Evolutionary conservation across 345 rosid species (phyloP).

Genomic region (Eucalyptus paniculata): DNA sequence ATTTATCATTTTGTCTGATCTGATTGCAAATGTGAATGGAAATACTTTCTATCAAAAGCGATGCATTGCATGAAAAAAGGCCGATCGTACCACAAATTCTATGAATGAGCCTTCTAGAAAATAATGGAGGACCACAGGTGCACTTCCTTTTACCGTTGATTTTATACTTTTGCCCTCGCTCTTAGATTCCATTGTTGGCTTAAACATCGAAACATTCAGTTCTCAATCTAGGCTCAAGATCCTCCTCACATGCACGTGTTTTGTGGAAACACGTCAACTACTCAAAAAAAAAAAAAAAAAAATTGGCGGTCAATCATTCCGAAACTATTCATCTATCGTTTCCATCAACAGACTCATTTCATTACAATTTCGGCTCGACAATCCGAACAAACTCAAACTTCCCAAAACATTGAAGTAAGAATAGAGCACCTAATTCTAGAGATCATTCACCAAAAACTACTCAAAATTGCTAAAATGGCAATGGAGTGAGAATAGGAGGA

Average conservation of each 20-base stretch:
- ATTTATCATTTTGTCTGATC: no score
- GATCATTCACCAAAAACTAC: background rate
- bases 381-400: background rate
- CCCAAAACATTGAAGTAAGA: background rate
- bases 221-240: background rate
- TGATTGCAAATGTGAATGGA: rapidly evolving
- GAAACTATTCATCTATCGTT: background rate
- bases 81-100: background rate
- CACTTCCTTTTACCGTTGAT: background rate
- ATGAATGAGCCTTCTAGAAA: background rate
- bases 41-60: background rate
- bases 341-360: rapidly evolving
- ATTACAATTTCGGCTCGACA: background rate
- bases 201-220: background rate
- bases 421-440: background rate
- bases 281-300: background rate
- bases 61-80: background rate
- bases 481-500: background rate
- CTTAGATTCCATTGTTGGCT: rapidly evolving
- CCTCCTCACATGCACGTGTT: rapidly evolving
- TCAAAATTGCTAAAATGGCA: background rate
- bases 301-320: rapidly evolving
- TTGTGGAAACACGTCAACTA: rapidly evolving
- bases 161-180: background rate
- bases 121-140: background rate